phyloP scores from a whole-genome alignment of 805 yeast genomes.

The Nakazawaea pomicola region DNA sequence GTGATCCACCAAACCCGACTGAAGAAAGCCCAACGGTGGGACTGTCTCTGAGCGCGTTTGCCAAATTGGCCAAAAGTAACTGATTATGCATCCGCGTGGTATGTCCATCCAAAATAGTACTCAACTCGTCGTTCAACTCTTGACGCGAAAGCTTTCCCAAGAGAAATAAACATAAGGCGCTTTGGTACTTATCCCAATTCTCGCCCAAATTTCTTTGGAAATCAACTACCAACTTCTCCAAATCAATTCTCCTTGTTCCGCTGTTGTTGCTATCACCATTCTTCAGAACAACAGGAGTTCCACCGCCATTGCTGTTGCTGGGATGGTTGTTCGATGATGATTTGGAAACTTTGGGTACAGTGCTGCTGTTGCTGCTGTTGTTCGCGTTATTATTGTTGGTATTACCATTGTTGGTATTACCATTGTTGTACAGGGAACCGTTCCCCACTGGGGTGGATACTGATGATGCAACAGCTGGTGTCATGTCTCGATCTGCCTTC shows the following conservation, averaged over 20 bases:
- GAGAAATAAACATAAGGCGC: constrained; percentile 67
- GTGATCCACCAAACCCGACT: constrained; percentile 45
- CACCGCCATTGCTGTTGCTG: background rate
- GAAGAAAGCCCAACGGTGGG: constrained; percentile 51
- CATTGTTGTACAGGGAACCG: background rate
- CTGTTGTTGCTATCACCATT: background rate
- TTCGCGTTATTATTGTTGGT: background rate
- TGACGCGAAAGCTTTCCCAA: constrained; percentile 73
- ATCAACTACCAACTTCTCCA: constrained; percentile 64
- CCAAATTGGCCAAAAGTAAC: constrained; percentile 71
- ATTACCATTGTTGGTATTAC: background rate
- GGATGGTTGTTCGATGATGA: no score
- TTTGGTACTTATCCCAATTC: constrained; percentile 85
- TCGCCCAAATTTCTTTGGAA: constrained; percentile 70
- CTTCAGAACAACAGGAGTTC: background rate
- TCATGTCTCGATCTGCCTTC: background rate
- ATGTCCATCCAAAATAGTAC: constrained; percentile 45
- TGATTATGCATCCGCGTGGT: constrained; percentile 74
- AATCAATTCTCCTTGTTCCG: constrained; percentile 40
- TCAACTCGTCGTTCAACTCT: constrained; percentile 61
- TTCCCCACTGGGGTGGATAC: background rate
- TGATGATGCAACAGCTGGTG: background rate
- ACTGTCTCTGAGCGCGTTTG: constrained; percentile 76
- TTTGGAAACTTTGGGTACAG: no score
- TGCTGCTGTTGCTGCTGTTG: no score